Base-by-base conservation (phyloP, 495 filamentous ascomycete genomes). In the Lasiosphaeriaceae sp. region DNA sequence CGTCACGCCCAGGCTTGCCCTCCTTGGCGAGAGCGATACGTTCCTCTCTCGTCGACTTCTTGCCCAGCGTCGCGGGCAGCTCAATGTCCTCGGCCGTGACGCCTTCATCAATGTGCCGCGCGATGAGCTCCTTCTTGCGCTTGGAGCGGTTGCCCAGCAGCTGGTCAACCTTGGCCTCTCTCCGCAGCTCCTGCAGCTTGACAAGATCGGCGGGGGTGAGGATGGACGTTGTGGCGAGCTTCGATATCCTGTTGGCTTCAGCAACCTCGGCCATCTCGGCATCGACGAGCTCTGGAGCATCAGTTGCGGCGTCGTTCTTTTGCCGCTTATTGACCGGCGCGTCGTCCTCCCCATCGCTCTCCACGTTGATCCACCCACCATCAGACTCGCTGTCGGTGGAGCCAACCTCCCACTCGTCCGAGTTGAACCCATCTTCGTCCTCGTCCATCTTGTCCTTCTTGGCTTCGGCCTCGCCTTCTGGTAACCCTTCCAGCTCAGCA, bases 291-390 rank as follows among this genome's bases (percentile, higher is more conserved):
- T 63, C 58, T 3, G 64, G 61, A 0, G 55, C 58, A 2, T 63
- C 60, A 23, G 46, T 47, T 53, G 66, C 68, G 12, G 64, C 26
- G 26, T 31, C 26, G 4, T 31, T 60, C 59, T 75, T 78, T 34
- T 65, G 71, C 60, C 84, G 90, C 74, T 93, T 93, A 2, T 80
- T 67, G 19, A 81, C 79, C 9, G 80, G 84, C 43, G 79, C 34
- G 16, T 85, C 82, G 48, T 87, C 86, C 44, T 91, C 89, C 2
- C 83, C 90, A 9, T 81, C 88, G 57, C 95, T 90, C 59, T 85
- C 88, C 23, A 97, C 93, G 60, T 94, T 83, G 62, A 97, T 92
- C 95, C 95, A 99, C 35, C 91, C 95, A 4, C 64, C 84, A 77
- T 61, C 63, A 17, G 89, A 90, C 58, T 89, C 87, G 67, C 81